These are phyloP conservation scores for Yamadazyma philogaea DNA, from an alignment of 805 yeast genomes.

Conservation along the genomic window DNA sequence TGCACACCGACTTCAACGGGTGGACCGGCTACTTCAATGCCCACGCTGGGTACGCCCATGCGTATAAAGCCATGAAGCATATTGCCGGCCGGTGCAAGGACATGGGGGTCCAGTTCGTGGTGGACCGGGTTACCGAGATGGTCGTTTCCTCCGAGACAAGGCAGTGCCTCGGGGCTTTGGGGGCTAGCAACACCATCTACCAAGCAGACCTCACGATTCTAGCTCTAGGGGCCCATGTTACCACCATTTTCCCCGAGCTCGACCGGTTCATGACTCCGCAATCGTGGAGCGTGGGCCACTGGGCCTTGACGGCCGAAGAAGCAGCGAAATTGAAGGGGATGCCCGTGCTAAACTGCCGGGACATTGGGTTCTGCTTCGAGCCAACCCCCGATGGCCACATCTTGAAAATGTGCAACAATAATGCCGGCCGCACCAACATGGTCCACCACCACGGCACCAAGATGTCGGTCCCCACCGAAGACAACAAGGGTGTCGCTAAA, in stretches of 20 bases:
- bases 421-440: conserved; percentile 12
- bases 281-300: conserved; percentile 16
- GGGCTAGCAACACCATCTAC: conserved; percentile 1
- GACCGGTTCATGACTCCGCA: conserved; percentile 10
- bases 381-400: conserved; percentile 13
- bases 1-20: conserved; percentile 14
- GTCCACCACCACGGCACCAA: background rate
- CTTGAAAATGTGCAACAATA: conserved; percentile 14
- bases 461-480: conserved; percentile 13
- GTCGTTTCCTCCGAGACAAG: conserved; percentile 2
- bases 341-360: conserved; percentile 15
- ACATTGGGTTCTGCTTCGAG: conserved; percentile 16
- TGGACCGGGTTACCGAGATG: conserved; percentile 11
- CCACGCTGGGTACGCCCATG: conserved; percentile 43
- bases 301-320: conserved; percentile 10
- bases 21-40: conserved; percentile 30
- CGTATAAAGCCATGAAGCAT: conserved; percentile 35
- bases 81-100: conserved; percentile 19
- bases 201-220: conserved; percentile 13
- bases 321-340: conserved; percentile 8
- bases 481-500: conserved; percentile 11
- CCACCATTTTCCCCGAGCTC: conserved; percentile 11
- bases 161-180: conserved; percentile 10
- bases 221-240: conserved; percentile 14
- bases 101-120: conserved; percentile 14